phyloP scores from a whole-genome alignment of 208 protist genomes.

The Leishmania guyanensis region DNA sequence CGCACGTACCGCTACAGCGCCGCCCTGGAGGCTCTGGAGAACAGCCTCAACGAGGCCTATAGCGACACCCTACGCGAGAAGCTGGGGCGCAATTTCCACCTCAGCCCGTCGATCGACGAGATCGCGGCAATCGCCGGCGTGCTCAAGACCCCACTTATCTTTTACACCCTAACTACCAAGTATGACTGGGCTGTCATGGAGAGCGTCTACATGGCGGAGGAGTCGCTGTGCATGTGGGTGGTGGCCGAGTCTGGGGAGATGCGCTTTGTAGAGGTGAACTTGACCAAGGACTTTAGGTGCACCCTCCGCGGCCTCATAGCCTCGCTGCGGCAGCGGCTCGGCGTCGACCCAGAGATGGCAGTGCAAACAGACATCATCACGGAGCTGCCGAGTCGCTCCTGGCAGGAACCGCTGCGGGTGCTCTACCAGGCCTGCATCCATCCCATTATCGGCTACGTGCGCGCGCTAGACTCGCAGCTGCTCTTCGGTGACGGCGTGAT shows the following conservation, averaged over 20 bases:
- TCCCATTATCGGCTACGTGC: slow-evolving; percentile 86
- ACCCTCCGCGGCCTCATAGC: slow-evolving; percentile 60
- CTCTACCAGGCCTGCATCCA: slow-evolving; percentile 86
- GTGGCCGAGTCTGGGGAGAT: slow-evolving; percentile 78
- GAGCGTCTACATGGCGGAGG: slow-evolving; percentile 49
- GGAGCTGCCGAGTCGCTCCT: slow-evolving; percentile 68
- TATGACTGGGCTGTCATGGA: slow-evolving; percentile 66
- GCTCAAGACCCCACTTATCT: slow-evolving; percentile 69
- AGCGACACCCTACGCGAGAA: slow-evolving; percentile 82
- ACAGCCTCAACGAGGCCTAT: slow-evolving; percentile 65
- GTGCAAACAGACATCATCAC: slow-evolving; percentile 54
- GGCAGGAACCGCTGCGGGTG: slow-evolving; percentile 80
- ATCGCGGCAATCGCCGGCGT: slow-evolving; percentile 76
- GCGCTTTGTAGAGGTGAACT: slow-evolving; percentile 86
- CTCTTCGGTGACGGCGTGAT: slow-evolving; percentile 61
- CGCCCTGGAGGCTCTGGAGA: slow-evolving; percentile 84
- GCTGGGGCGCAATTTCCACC: slow-evolving; percentile 66
- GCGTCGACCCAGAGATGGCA: slow-evolving; percentile 56
- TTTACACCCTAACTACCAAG: slow-evolving; percentile 62
- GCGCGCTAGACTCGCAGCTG: slow-evolving; percentile 54
- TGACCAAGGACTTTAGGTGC: slow-evolving; percentile 79
- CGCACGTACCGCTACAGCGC: slow-evolving; percentile 89
- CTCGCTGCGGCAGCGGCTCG: slow-evolving; percentile 55
- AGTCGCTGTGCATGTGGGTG: slow-evolving; percentile 87
- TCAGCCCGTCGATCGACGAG: slow-evolving; percentile 76